phyloP scores from a whole-genome alignment of 148 eudicot genomes.

The Vaccinium corymbosum region DNA sequence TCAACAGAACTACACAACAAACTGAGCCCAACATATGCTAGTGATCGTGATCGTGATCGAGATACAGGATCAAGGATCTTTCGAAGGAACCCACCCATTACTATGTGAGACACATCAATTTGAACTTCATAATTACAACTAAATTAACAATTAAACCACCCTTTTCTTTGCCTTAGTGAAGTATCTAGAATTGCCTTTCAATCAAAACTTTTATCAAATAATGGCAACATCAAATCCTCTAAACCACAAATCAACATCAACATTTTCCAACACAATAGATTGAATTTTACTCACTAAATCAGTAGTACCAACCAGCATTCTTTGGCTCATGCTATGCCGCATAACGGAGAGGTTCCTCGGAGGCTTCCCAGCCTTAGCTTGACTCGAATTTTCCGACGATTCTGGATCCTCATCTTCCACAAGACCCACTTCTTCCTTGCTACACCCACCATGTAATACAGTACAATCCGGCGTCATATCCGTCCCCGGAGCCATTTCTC shows the following conservation, averaged over 20 bases:
- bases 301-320: constrained; percentile 30
- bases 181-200: background rate
- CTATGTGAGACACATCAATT: background rate
- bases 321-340: constrained; percentile 55
- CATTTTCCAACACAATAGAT: background rate
- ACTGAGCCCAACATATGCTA: background rate
- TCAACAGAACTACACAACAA: background rate
- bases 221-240: background rate
- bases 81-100: background rate
- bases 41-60: background rate
- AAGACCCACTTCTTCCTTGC: constrained; percentile 19
- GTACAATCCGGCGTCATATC: constrained; percentile 19
- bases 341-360: constrained; percentile 43
- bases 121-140: background rate
- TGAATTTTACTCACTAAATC: constrained; percentile 35
- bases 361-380: constrained; percentile 37
- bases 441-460: constrained; percentile 26
- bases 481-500: constrained; percentile 36
- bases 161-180: background rate
- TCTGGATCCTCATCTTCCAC: constrained; percentile 33
- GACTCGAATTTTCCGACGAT: constrained; percentile 24
- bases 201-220: background rate
- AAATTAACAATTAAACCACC: background rate
- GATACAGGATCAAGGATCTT: background rate
- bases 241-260: background rate